Base-by-base conservation (phyloP, 1,284 basidiomycete species). In the Laetiporus sulphureus region DNA sequence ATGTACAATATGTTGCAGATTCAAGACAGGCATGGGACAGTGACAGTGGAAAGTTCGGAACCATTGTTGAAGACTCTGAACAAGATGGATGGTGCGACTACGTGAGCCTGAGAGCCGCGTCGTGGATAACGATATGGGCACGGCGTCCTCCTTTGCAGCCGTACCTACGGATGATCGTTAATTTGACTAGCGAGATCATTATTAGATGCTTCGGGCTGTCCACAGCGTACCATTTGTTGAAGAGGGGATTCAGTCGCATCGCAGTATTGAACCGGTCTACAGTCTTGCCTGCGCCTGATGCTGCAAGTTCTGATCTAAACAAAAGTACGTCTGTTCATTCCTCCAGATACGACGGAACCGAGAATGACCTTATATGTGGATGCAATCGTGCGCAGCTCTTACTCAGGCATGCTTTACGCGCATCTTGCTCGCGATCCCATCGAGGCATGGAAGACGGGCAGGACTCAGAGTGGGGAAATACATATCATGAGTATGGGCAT, bases 201-300 rank as follows among this genome's bases (percentile, higher is more conserved):
- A n/a, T n/a, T n/a, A n/a, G 91, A 11, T 81, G 80, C 46, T 91
- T 92, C 56, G 91, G 91, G 2, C 66, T 89, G 13, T 88, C 88
- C 3, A 85, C 88, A 1, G 87, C 87, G 1, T 77, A 81, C 46
- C 77, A 88, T 53, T 73, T 91, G 12, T 66, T 88, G 24, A 59
- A 66, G 34, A 68, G 78, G 41, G 84, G 85, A 12, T 86, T 80
- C 59, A 71, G 60, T 15, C 51, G 76, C 47, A 69, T 92, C 43
- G 86, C 79, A 1, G 59, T 93, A 2, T 66, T 92, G 34, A 89
- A 92, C 56, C 71, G 80, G 41, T 75, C 86, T 1, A 47, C 57
- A 2, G 58, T 60, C 1, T 58, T 90, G 2, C 89, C 89, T 5
- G 86, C 89, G 0, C 67, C 73, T 6, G 89, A 92, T 59, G 86